phyloP scores from a whole-genome alignment of 257 asterid genomes.

The Solanum tarijense region DNA sequence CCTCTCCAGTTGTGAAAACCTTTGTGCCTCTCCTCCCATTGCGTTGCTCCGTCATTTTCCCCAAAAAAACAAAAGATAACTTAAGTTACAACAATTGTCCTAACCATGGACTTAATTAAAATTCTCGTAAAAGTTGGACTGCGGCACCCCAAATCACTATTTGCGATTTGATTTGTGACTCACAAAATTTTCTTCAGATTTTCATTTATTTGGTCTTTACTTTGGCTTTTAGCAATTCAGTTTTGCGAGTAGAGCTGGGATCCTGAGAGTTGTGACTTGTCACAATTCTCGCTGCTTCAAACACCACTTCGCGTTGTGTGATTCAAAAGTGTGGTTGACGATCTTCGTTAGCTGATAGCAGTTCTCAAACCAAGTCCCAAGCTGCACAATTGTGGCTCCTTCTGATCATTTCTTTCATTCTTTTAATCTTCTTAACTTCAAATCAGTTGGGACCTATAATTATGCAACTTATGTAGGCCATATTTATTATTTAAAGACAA shows the following conservation, averaged over 20 bases:
- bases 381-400: neutral
- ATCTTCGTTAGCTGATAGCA: neutral
- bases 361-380: neutral
- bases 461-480: neutral
- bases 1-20: too few relatives aligned
- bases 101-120: too few relatives aligned
- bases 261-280: neutral
- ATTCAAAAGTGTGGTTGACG: neutral
- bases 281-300: neutral
- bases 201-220: neutral
- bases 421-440: neutral
- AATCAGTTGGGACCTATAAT: neutral
- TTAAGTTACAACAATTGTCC: too few relatives aligned
- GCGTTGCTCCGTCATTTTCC: too few relatives aligned
- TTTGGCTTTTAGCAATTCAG: neutral
- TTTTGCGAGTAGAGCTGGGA: neutral
- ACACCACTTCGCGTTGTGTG: neutral
- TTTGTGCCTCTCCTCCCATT: too few relatives aligned
- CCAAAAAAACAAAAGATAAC: too few relatives aligned
- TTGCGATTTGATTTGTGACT: neutral
- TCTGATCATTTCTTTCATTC: neutral
- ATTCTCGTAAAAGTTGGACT: too few relatives aligned
- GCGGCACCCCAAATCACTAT: neutral
- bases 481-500: neutral
- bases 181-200: neutral